Percentiles rank a stretch among this genome's conserved stretches.
phyloP scores from a whole-genome alignment of 306 rosid genomes.

The Bauhinia variegata region DNA sequence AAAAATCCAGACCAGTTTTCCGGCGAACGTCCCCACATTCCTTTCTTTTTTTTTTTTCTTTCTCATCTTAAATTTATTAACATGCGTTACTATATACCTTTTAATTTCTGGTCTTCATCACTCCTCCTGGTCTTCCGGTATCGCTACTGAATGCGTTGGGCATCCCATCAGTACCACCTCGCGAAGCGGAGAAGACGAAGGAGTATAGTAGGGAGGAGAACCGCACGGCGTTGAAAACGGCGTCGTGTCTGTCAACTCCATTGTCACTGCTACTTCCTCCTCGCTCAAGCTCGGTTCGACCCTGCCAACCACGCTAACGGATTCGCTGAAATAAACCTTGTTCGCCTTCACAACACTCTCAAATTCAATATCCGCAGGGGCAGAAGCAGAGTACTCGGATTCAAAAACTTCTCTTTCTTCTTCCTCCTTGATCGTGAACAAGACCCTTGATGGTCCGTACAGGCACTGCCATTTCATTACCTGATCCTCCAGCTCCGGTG shows the following conservation, averaged over 20 bases:
- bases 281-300: background rate
- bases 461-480: constrained; percentile 41
- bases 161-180: constrained; percentile 1
- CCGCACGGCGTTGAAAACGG: constrained; percentile 53
- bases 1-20: too few species aligned
- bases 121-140: too few species aligned
- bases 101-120: too few species aligned
- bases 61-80: too few species aligned
- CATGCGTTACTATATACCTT: too few species aligned
- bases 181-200: constrained; percentile 40
- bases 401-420: constrained; percentile 52
- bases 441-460: constrained; percentile 40
- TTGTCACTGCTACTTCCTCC: constrained; percentile 21
- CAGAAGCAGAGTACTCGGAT: constrained; percentile 31
- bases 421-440: constrained; percentile 58
- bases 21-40: too few species aligned
- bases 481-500: constrained; percentile 38
- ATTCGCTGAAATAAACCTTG: background rate
- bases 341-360: constrained; percentile 10
- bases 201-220: constrained; percentile 50
- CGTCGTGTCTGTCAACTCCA: constrained; percentile 41
- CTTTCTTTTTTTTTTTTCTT: too few species aligned
- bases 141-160: background rate
- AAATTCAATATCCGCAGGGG: background rate
- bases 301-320: background rate